Conservation (phyloP, 352 stramenopile species). For the Pythium angustatum region DNA sequence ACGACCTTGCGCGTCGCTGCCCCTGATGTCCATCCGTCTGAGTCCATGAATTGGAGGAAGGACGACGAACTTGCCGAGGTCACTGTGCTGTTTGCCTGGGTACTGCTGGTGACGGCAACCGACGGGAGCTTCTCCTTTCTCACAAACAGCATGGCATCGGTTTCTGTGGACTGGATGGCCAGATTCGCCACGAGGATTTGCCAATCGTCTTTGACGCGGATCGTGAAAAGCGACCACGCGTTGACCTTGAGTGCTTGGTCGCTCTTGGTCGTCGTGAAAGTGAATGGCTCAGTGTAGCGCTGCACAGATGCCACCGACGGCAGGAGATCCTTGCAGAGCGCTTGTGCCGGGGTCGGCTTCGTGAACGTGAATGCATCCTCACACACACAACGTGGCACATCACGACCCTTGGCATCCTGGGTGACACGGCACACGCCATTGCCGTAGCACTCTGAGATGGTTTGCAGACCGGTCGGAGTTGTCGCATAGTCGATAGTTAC, state of each 20-base stretch:
- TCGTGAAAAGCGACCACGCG: constrained; percentile 62
- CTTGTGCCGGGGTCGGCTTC: constrained; percentile 43
- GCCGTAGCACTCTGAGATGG: constrained; percentile 66
- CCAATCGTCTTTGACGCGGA: constrained; percentile 60
- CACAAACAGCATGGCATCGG: constrained; percentile 74
- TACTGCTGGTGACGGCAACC: constrained; percentile 10
- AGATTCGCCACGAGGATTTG: constrained; percentile 57
- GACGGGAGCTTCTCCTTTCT: constrained; percentile 65
- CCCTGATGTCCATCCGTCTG: constrained; percentile 45
- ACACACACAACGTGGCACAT: constrained; percentile 53
- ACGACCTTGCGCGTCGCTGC: constrained; percentile 52
- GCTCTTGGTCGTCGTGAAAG: constrained; percentile 36
- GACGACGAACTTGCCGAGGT: constrained; percentile 2
- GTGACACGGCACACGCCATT: constrained; percentile 66
- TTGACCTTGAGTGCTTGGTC: constrained; percentile 50
- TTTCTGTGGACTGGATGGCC: constrained; percentile 35
- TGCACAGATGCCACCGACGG: constrained; percentile 60
- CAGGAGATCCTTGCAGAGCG: constrained; percentile 61
- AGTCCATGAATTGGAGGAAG: constrained; percentile 58
- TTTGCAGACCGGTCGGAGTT: background rate
- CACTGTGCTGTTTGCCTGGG: background rate
- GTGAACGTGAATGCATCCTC: constrained; percentile 63
- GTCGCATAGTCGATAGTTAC: too few species aligned
- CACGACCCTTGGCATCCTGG: constrained; percentile 18
- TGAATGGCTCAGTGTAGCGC: constrained; percentile 53